phyloP scores from a whole-genome alignment of 345 rosid genomes.

The Dipteronia sinensis region DNA sequence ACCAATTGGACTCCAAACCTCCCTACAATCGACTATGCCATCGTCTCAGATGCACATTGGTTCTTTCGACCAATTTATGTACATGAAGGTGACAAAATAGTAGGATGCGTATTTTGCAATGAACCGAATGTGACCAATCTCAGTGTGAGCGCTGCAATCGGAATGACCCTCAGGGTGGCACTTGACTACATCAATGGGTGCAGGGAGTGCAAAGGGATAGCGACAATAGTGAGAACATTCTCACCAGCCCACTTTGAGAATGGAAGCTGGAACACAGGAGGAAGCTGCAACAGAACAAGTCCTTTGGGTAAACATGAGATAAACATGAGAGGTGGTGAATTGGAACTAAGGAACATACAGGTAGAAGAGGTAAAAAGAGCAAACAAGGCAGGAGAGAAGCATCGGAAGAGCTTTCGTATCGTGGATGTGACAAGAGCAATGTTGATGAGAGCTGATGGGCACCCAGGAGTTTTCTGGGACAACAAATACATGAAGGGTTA shows the following conservation, averaged over 20 bases:
- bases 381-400: constrained; percentile 15
- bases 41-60: constrained; percentile 78
- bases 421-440: constrained; percentile 69
- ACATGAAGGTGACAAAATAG: constrained; percentile 32
- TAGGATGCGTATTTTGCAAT: constrained; percentile 74
- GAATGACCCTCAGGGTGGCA: constrained; percentile 51
- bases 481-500: constrained; percentile 82
- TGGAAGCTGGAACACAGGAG: constrained; percentile 80
- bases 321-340: constrained; percentile 30
- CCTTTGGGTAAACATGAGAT: constrained; percentile 42
- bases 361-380: constrained; percentile 47
- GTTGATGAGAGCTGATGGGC: constrained; percentile 87
- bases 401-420: constrained; percentile 44
- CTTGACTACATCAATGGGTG: constrained; percentile 45
- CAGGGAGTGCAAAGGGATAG: constrained; percentile 35
- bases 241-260: constrained; percentile 89
- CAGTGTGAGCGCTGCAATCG: constrained; percentile 44
- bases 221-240: constrained; percentile 66
- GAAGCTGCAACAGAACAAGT: constrained; percentile 57
- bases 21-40: constrained; percentile 45
- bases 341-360: constrained; percentile 56
- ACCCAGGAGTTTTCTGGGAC: constrained; percentile 69
- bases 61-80: constrained; percentile 68
- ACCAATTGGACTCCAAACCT: constrained; percentile 45
- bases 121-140: constrained; percentile 46